Percentiles rank a stretch among this genome's conserved stretches.
These are phyloP conservation scores for Colletotrichum eleusines DNA, from an alignment of 2,329 filamentous ascomycete species.

Conservation along the genomic window DNA sequence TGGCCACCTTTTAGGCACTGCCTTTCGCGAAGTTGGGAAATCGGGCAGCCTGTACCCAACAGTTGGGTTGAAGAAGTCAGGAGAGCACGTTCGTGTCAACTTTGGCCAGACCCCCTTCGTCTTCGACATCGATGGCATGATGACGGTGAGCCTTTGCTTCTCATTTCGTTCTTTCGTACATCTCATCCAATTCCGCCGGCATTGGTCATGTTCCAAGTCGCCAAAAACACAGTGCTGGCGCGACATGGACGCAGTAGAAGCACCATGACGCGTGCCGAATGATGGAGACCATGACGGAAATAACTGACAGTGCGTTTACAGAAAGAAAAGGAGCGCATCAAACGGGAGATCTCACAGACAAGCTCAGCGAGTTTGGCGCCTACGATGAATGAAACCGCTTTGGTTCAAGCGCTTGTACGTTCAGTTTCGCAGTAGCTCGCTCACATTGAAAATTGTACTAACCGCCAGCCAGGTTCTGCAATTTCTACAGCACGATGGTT, in stretches of 20 bases:
- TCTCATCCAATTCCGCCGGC: neutral
- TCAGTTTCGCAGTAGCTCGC: neutral
- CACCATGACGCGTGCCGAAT: no score
- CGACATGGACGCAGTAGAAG: neutral
- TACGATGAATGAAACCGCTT: constrained; percentile 76
- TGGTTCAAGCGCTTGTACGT: constrained; percentile 83
- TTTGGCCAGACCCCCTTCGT: constrained; percentile 83
- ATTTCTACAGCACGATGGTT: constrained; percentile 94
- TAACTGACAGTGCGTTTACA: constrained; percentile 37
- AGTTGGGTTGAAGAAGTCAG: constrained; percentile 73
- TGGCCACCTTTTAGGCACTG: constrained; percentile 73
- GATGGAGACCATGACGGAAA: neutral
- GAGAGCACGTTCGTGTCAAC: constrained; percentile 72
- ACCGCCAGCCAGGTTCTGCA: constrained; percentile 71
- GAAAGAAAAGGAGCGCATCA: constrained; percentile 59
- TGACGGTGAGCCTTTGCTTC: constrained; percentile 69
- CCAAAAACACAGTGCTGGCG: neutral
- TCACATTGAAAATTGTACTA: neutral
- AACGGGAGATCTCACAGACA: constrained; percentile 68
- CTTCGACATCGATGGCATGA: constrained; percentile 90
- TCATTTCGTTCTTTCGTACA: neutral
- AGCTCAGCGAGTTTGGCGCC: constrained; percentile 72
- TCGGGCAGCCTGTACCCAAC: constrained; percentile 67
- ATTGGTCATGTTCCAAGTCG: neutral
- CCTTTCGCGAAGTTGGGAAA: constrained; percentile 76